Evolutionary conservation across 257 asterid genomes (phyloP).

Genomic region (Marsdenia floribunda): DNA sequence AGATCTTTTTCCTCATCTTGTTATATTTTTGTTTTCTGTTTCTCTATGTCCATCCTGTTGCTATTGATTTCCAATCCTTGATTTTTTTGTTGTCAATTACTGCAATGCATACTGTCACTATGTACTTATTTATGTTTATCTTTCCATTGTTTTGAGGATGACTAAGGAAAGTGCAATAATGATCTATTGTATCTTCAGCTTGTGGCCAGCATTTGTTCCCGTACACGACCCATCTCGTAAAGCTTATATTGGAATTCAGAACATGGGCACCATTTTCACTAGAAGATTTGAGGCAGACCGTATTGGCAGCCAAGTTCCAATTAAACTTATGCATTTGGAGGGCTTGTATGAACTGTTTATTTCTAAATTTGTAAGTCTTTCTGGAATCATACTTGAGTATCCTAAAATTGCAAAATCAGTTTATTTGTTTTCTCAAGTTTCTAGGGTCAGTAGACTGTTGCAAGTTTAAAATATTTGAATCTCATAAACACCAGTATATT

Average conservation of each 20-base stretch:
- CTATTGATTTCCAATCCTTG: background rate
- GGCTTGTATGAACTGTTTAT: slow-evolving; percentile 91
- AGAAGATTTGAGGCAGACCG: slow-evolving; percentile 96
- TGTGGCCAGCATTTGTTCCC: slow-evolving; percentile 99
- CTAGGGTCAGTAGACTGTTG: too few species aligned
- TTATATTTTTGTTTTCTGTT: background rate
- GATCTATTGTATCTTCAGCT: slow-evolving; percentile 47
- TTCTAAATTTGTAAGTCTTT: slow-evolving; percentile 66
- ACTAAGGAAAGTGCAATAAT: background rate
- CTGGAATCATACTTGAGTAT: background rate
- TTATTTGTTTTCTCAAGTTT: background rate
- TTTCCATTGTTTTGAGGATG: background rate
- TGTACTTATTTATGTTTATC: background rate
- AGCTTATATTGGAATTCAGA: slow-evolving; percentile 95
- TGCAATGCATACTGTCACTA: background rate
- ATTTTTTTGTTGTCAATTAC: background rate
- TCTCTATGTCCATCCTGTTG: background rate
- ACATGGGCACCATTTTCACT: slow-evolving; percentile 91
- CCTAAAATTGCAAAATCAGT: background rate
- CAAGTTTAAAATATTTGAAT: too few species aligned
- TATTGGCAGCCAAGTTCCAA: slow-evolving; percentile 88
- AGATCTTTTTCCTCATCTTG: background rate
- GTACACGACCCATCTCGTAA: slow-evolving; percentile 93
- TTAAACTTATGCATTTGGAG: slow-evolving; percentile 96
- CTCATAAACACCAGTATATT: too few species aligned